Base-by-base conservation (phyloP, 768 basidiomycete genomes). In the Auricularia sp. region DNA sequence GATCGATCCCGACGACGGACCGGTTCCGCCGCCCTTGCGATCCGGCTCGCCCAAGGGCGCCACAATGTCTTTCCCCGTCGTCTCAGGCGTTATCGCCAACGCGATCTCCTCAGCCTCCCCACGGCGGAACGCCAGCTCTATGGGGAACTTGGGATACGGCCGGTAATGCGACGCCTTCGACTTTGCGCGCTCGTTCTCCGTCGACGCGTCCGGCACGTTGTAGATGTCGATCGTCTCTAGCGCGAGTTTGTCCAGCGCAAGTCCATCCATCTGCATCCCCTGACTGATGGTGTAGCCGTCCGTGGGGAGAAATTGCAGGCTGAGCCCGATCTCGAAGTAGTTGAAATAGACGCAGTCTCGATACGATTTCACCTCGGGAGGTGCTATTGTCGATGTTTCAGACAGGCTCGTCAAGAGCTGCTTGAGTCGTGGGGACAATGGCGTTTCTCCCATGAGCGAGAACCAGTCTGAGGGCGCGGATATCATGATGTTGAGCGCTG, bases 1-100 rank as follows among this genome's bases (percentile, higher is more conserved):
- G 68, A 96, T 90, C 36, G 88, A 91, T 44, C 90, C 90, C 2
- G 85, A 84, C 23, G 87, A 88, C 12, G 91, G 91, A 0, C 91
- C 91, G 8, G 85, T 78, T 1, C 95, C 94, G 23, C 94, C 93
- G 6, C 95, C 95, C 73, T 97, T 98, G 66, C 91, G 81, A 70
- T 84, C 84, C 6, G 95, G 95, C 74, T 98, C 95, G 10, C 93
- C 93, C 56, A 97, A 72, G 56, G 74, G 72, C 34, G 74, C 69
- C 8, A 97, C 89, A 66, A 98, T 86, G 0, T 92, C 85, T 70
- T 87, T 87, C 2, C 93, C 95, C 11, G 83, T 84, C 29, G 84
- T 86, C 60, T 77, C 77, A 36, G 72, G 72, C 6, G 71, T 72
- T 7, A 91, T 71, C 16, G 76, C 73, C 34, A 88, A 70, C 14